Percentiles rank a stretch among this genome's conserved stretches.
These are phyloP conservation scores for Marasmius fiardii DNA, from an alignment of 1,284 basidiomycete species.

Conservation along the genomic window DNA sequence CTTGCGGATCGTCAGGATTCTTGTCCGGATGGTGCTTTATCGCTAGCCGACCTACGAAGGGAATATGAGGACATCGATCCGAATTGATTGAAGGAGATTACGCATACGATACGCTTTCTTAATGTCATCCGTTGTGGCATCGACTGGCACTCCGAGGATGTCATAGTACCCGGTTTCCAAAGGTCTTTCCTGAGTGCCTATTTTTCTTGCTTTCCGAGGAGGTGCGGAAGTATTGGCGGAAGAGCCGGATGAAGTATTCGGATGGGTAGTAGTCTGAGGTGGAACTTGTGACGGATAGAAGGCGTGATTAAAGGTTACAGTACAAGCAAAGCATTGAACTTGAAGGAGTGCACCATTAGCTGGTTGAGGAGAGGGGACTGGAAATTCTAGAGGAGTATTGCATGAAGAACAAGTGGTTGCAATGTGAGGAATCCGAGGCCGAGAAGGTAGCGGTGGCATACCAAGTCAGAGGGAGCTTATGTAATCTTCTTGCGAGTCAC, in stretches of 20 bases:
- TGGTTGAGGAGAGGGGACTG: conserved; percentile 63
- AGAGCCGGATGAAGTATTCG: conserved; percentile 15
- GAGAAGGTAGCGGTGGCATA: conserved; percentile 43
- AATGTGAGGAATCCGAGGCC: conserved; percentile 62
- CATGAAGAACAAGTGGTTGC: conserved; percentile 64
- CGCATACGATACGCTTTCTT: conserved; percentile 91
- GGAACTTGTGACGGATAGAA: conserved; percentile 64
- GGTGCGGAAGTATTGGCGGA: conserved; percentile 17
- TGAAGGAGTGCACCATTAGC: conserved; percentile 62
- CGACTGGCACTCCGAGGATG: conserved; percentile 71
- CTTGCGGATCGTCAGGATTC: conserved; percentile 90
- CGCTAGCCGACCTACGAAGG: conserved; percentile 71
- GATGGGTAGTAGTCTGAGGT: conserved; percentile 14
- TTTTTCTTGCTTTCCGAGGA: conserved; percentile 55
- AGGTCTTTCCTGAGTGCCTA: conserved; percentile 86
- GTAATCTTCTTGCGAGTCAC: background rate
- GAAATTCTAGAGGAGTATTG: conserved; percentile 66
- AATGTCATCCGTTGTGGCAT: conserved; percentile 81
- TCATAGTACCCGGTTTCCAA: conserved; percentile 91
- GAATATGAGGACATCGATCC: background rate
- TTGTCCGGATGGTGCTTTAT: conserved; percentile 93
- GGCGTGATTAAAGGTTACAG: conserved; percentile 52
- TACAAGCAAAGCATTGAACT: conserved; percentile 70
- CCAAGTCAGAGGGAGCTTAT: background rate
- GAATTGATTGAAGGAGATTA: background rate